A percentile compares a stretch with the other conserved stretches of the same genome.
These are phyloP conservation scores for Ploettnerulaceae sp. DNA, from an alignment of 2,329 filamentous ascomycete species.

Conservation along the genomic window DNA sequence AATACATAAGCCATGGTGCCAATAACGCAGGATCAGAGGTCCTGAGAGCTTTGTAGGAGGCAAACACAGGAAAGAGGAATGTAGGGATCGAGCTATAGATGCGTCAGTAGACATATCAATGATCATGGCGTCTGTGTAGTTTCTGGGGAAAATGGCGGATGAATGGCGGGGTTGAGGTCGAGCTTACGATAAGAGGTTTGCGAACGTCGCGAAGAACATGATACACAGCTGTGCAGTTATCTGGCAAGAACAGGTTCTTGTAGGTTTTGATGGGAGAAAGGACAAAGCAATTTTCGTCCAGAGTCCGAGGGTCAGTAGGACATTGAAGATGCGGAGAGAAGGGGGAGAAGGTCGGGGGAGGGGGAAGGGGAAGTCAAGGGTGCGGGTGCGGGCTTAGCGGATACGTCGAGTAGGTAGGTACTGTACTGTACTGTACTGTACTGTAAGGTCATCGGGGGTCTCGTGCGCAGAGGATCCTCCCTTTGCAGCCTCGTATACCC, in stretches of 20 bases:
- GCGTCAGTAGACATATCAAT: slow-evolving; percentile 19
- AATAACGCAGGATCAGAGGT: slow-evolving; percentile 83
- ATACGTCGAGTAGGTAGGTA: background rate
- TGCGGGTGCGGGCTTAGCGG: background rate
- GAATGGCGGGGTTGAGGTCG: slow-evolving; percentile 22
- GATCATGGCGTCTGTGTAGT: slow-evolving; percentile 7
- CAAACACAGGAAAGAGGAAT: slow-evolving; percentile 91
- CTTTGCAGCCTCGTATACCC: slow-evolving; percentile 2
- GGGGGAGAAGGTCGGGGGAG: background rate
- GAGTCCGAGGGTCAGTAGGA: background rate
- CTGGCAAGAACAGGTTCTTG: background rate
- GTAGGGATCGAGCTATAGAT: slow-evolving; percentile 69
- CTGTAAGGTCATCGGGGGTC: slow-evolving; percentile 8
- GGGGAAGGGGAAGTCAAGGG: background rate
- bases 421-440: background rate
- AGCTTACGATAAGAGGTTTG: slow-evolving; percentile 72
- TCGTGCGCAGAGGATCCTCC: slow-evolving; percentile 2
- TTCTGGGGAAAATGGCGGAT: slow-evolving; percentile 5
- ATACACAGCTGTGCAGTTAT: slow-evolving; percentile 2
- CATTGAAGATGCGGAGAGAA: background rate
- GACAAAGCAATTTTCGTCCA: background rate
- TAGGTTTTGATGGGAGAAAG: background rate
- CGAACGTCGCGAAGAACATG: slow-evolving; percentile 71
- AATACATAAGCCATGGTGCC: slow-evolving; percentile 99
- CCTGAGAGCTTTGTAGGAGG: slow-evolving; percentile 96